Conservation (phyloP, 148 eudicot genomes). For the Dianthus caryophyllus region DNA sequence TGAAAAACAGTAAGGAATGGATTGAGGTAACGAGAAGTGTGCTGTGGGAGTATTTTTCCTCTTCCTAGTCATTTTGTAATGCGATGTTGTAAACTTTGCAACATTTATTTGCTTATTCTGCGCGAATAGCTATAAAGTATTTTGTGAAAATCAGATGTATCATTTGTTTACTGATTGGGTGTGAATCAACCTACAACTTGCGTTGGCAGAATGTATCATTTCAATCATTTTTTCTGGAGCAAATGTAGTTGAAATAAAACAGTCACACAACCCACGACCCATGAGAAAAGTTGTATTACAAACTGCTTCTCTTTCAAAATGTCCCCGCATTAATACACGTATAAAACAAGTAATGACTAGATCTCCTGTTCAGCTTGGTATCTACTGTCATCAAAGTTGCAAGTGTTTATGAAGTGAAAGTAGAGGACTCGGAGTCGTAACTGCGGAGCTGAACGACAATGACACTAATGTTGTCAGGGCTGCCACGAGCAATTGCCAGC, state of each 20-base stretch:
- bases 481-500: slow-evolving; percentile 44
- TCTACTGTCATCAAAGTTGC: not conserved
- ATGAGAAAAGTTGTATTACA: not conserved
- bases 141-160: too few relatives aligned
- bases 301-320: not conserved
- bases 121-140: slow-evolving; percentile 24
- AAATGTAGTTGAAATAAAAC: not conserved
- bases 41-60: slow-evolving; percentile 20
- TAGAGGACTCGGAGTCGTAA: not conserved
- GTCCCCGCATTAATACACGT: not conserved
- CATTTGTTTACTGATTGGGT: too few relatives aligned
- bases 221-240: not conserved
- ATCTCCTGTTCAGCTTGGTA: too few relatives aligned
- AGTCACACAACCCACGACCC: not conserved
- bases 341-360: not conserved
- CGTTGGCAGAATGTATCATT: too few relatives aligned
- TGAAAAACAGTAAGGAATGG: slow-evolving; percentile 13
- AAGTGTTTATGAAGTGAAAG: slow-evolving; percentile 5
- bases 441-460: slow-evolving; percentile 34
- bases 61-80: slow-evolving; percentile 25
- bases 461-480: slow-evolving; percentile 45
- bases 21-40: slow-evolving; percentile 18
- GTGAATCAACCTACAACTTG: too few relatives aligned
- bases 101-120: slow-evolving; percentile 28
- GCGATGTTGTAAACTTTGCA: slow-evolving; percentile 53